Evolutionary conservation across 257 asterid species (phyloP), one percentile per base, ranked within the genome.

Genomic region (Plectranthus barbatus): DNA sequence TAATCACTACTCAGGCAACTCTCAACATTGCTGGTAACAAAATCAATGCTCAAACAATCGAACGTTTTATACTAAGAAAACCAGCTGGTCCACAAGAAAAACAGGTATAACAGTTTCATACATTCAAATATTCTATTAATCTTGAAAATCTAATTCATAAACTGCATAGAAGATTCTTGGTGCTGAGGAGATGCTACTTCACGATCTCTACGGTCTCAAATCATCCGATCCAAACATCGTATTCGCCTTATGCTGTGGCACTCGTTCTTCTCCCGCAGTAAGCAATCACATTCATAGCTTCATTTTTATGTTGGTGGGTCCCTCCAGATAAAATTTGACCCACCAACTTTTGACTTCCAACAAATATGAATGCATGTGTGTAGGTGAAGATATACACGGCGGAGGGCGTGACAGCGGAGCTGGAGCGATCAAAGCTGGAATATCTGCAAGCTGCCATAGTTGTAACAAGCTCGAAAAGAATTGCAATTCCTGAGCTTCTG

Each of bases 211-310:
- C 48, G 92, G 94, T 36, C 73, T 91, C 23, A 87, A 81, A 42
- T 72, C 77, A n/a, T 80, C 80, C 5, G 92, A 91, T 69, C 89
- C 97, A 62, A 88, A 91, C 69, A 74, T 88, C 73, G 55, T 72
- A n/a, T 91, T 91, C 62, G 98, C 95, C 57, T 74, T 88, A 64
- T 91, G 97, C 60, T 83, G 91, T 36, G 97, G 95, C 34, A 86
- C 95, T 20, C 93, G 82, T 64, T 88, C 98, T 48, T 91, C 98
- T 66, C 98, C 98, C 1, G 94, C 95, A 7, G 98, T 91, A 71
- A 79, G 85, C 41, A 42, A 4, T 4, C 1, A 6, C 33, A 13
- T 19, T 6, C 13, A 20, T 15, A 11, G 10, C n/a, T 7, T 9
- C 31, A 26, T 2, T 26, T 26, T 26, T 26, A 5, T 26, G 2